Evolutionary conservation across 1,139 yeast genomes (phyloP).

Genomic region (Hansenula anomala): DNA sequence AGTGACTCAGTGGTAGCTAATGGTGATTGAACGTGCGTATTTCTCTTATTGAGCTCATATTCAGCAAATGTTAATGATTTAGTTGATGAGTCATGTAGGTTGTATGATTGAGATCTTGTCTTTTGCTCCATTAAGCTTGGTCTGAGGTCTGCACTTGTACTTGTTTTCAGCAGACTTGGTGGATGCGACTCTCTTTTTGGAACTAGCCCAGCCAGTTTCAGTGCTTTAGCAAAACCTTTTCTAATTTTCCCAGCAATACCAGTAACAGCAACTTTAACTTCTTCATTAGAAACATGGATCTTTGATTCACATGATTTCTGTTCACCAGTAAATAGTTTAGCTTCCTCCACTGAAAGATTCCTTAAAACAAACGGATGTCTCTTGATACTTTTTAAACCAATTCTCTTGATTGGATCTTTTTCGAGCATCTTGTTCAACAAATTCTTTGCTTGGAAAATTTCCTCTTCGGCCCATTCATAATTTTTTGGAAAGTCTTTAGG

Average conservation of each 20-base stretch:
- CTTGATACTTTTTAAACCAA: conserved; percentile 71
- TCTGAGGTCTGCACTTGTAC: background rate
- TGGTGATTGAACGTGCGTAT: background rate
- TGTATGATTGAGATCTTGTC: background rate
- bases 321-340: conserved; percentile 25
- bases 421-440: conserved; percentile 57
- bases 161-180: background rate
- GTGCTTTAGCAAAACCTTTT: conserved; percentile 55
- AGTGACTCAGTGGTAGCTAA: too few species aligned
- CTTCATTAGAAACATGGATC: conserved; percentile 62
- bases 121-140: background rate
- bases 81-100: background rate
- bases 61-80: conserved; percentile 1
- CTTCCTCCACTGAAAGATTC: conserved; percentile 47
- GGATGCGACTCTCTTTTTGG: conserved; percentile 10
- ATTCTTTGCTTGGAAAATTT: conserved; percentile 61
- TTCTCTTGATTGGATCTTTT: conserved; percentile 67
- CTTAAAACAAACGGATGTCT: conserved; percentile 71
- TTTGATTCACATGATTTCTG: conserved; percentile 25
- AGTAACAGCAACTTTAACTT: conserved; percentile 70
- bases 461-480: conserved; percentile 32
- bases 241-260: conserved; percentile 71
- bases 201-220: conserved; percentile 35
- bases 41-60: too few species aligned
- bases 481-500: conserved; percentile 45